Base-by-base conservation (phyloP, 768 basidiomycete genomes). In the Thelephora ganbajun region DNA sequence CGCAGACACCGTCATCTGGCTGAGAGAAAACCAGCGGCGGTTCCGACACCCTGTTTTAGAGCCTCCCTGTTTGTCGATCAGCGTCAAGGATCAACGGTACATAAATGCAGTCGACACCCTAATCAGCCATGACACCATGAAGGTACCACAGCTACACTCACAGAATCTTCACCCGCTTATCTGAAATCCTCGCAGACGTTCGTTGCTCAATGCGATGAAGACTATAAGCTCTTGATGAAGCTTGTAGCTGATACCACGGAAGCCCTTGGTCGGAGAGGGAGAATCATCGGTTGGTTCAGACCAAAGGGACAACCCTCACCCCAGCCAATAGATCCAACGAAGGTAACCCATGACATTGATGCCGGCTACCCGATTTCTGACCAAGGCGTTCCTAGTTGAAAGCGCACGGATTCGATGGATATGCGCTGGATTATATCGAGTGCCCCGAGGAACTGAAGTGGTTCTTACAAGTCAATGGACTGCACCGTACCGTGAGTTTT, bases 11-110 rank as follows among this genome's bases (percentile, higher is more conserved):
- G 79, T 89, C 2, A 49, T 69, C 2, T 93, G 89, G 87, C 67
- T 93, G 42, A 73, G 86, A 12, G 56, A 67, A 11, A 79, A 92
- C 57, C 69, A 66, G 43, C 54, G 72, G 51, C 64, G 66, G 49
- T 91, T 98, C 68, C 76, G 74, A 59, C 80, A 79, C 74, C 72
- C 80, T 47, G 79, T 97, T n/a, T 78, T 84, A 50, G 87, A 92
- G 61, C 94, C 96, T 13, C 79, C 91, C 0, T 67, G 79, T 54
- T 70, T 99, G 49, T 75, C 76, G 11, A 65, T 90, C 36, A 79
- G 66, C 16, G 73, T 94, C 12, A 77, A 80, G 13, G 73, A 91
- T 59, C 66, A 62, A 55, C 53, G 58, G 35, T 88, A 70, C 50
- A 76, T 77, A 1, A 68, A 77, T 57, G 76, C 80, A 3, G 74